Evolutionary conservation across 2,329 filamentous ascomycete species (phyloP), one percentile per base, ranked within the genome.

Genomic region (Ceratocystis albifundus): DNA sequence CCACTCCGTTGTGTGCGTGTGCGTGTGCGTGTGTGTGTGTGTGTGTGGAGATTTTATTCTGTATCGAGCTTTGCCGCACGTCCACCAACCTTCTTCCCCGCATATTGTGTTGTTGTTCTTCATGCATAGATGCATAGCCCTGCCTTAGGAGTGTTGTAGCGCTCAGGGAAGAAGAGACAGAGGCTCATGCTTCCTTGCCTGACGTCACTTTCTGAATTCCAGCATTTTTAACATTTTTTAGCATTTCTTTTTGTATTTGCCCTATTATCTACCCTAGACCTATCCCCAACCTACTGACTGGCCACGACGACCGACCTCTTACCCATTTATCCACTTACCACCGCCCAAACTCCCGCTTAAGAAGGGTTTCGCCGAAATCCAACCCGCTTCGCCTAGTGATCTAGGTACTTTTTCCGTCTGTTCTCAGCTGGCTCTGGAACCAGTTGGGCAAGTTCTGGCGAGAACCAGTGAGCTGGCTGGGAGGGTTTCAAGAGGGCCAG

Each of bases 91-190:
- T 28, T 57, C 55, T 59, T 36, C 55, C 55, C 55, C 55, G 30
- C 55, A 59, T 32, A 28, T 5, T 20, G 28, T 36, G 28, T 59
- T 59, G 55, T 59, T 59, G 55, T 59, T 59, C 12, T 59, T 20
- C 28, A n/a, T 12, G 55, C 32, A 53, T n/a, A 55, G 20, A 15
- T 55, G 22, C 25, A n/a, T 7, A 36, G 5, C 17, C 17, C 55
- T 10, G 55, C 15, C 12, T n/a, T 30, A 10, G 15, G 28, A 10
- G 25, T 30, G 28, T 59, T 59, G 32, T 6, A 59, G 28, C 55
- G n/a, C 55, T 20, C 28, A 30, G 55, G 28, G 10, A 17, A 59
- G 20, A 59, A 59, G 20, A 59, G 55, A 32, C 28, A 59, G 25
- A 59, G 12, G 4, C 7, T 36, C 55, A 59, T 36, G 55, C 20